Evolutionary conservation across 495 filamentous ascomycete species (phyloP), one percentile per base, ranked within the genome.

Genomic region (Penicillium turbatum): DNA sequence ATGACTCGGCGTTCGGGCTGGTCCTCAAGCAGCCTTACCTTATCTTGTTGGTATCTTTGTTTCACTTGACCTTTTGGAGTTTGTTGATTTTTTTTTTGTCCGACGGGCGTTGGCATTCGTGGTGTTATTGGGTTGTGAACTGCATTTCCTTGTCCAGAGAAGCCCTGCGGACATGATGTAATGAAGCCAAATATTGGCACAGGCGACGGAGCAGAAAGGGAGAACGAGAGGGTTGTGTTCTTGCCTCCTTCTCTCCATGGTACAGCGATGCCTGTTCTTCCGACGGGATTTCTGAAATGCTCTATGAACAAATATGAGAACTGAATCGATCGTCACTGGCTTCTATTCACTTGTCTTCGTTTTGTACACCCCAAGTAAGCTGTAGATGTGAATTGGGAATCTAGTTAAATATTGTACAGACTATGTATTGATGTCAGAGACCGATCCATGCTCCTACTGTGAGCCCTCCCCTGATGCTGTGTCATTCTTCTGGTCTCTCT

Each of bases 121-220:
- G 59, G 57, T 66, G 69, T 65, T 67, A 51, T 63, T 57, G 56
- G 59, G 35, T 16, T 51, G 37, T 31, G 29, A n/a, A 36, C 39
- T 69, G 61, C 64, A 68, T 72, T 40, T 57, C 42, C 42, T 53
- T 67, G 61, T 57, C 60, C 60, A 53, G 56, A 52, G 53, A 55
- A 55, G 57, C 51, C 56, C 66, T 58, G 65, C 64, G 48, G 61
- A 68, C 65, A 70, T 63, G 68, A 72, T 61, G 60, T 72, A 55
- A 71, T 63, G 70, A 72, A 67, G 65, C 60, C 67, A 68, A 54
- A 62, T 59, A 45, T 56, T 38, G 48, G 50, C 52, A 53, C 62
- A 62, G 59, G 59, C 43, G 60, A 50, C 36, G 52, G 41, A 45
- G 36, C 8, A 31, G 41, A 31, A 46, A 40, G 29, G 7, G 39